Base-by-base conservation (phyloP, 352 stramenopile genomes). In the Elongisporangium undulatum region DNA sequence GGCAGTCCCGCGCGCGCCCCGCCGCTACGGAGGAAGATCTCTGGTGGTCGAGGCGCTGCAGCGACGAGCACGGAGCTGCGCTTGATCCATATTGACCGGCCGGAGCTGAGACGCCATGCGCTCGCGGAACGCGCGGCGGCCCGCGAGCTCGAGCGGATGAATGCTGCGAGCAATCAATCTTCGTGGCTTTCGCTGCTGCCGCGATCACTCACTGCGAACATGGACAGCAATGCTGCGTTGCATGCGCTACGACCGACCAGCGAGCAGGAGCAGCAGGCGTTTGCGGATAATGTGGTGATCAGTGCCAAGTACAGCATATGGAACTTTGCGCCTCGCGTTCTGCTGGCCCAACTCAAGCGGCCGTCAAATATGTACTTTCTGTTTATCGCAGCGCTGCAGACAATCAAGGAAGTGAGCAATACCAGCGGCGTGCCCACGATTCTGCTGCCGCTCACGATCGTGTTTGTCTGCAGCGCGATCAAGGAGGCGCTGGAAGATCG, bases 351-450 rank as follows among this genome's bases (percentile, higher is more conserved):
- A 34, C 15, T 93, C 38, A 62, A 89, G 66, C 74, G 77, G n/a
- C 80, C 84, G 50, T 90, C 82, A 24, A 94, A 94, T 57, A 49
- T 90, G 9, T 96, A 95, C 55, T 96, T 96, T 52, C 63, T 96
- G 51, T 87, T 94, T 50, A 92, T 96, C 57, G 79, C 85, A 7
- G 64, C 87, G 59, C 68, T 96, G 22, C 87, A 96, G 72, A 81
- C 78, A 15, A 91, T 95, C 59, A 78, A 77, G 53, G 72, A 87
- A 58, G 85, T 96, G 48, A 92, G 77, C 71, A 96, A 96, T 59
- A 96, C 87, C 49, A 87, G 71, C 49, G 87, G 87, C 45, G 79
- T 96, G 49, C 89, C 89, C 51, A 92, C 82, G 29, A 89, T 90
- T 55, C 49, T 90, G 53, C 56, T 94, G 51, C 82, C 85, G 45